These are phyloP conservation scores for Climacium dendroides DNA, from an alignment of 225 moss, liverwort and hornwort genomes.

Conservation along the genomic window DNA sequence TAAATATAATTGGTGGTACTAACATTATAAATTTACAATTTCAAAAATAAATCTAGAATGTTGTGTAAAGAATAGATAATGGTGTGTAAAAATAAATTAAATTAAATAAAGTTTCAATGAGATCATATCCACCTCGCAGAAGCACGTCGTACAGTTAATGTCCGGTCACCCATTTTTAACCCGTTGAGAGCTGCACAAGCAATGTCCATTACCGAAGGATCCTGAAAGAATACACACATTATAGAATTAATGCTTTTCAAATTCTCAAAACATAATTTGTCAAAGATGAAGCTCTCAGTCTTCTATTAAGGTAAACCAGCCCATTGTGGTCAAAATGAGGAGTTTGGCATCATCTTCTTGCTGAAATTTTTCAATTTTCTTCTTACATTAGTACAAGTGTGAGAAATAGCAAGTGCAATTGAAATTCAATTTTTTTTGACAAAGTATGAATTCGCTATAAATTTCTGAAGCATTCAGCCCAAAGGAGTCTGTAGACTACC, in stretches of 20 bases:
- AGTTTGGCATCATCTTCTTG: no score
- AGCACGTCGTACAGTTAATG: conserved; percentile 82
- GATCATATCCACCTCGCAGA: conserved; percentile 60
- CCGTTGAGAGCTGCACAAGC: conserved; percentile 90
- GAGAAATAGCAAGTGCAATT: no score
- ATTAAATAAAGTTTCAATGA: background rate
- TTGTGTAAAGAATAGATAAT: background rate
- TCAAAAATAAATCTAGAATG: background rate
- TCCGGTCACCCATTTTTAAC: conserved; percentile 91
- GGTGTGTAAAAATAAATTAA: background rate
- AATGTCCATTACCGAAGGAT: conserved; percentile 86
- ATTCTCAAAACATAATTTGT: background rate
- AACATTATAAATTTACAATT: background rate
- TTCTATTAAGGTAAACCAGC: no score
- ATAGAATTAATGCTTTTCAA: background rate
- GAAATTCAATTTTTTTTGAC: no score
- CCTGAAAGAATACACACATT: conserved; percentile 20
- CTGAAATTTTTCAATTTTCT: no score
- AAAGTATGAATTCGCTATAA: no score
- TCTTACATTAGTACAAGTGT: no score
- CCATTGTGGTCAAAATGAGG: no score
- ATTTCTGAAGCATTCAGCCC: no score
- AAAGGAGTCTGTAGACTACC: no score
- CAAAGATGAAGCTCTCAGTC: background rate
- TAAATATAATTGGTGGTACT: background rate